Base-by-base conservation (phyloP, 805 yeast genomes). In the Suhomyces canberraensis region DNA sequence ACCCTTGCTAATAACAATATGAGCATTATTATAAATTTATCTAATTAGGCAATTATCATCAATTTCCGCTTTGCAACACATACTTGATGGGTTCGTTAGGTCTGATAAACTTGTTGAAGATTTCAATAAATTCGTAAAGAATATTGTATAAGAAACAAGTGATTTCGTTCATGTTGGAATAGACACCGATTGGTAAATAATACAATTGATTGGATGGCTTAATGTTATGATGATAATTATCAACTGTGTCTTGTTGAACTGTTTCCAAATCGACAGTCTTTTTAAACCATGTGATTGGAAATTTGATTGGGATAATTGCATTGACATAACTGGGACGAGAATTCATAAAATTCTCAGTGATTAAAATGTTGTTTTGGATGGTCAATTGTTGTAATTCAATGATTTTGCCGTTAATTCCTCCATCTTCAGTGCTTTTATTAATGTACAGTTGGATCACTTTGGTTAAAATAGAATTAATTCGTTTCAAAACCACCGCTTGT, bases 181-280 rank as follows among this genome's bases (percentile, higher is more conserved):
- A 61, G 8, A 52, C 40, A 2, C 71, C 71, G 29, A 67, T 41
- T 0, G 73, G 73, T 20, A 67, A 45, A 40, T 56, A 67, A 42
- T 51, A 66, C 15, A 41, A 36, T 28, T 54, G 58, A 3, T 45
- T 30, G 1, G 46, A 42, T 2, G 69, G 69, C 8, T 35, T 41
- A 21, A 61, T 30, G 37, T 38, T 42, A 13, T 36, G 35, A 24
- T 37, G 42, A 20, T 40, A 40, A 26, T 26, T 31, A 21, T 35
- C 46, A 16, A 37, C 27, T 16, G 34, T 43, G 18, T 36, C 39
- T 19, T 26, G 31, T 18, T 37, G 40, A 8, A 29, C 37, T 11
- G 22, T 16, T 29, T 37, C 35, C 13, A 38, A 36, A 18, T 44
- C 45, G 25, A 48, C 25, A 11, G 50, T 30, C 32, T 56, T 50